phyloP scores from a whole-genome alignment of 2,329 filamentous ascomycete species.

The Westerdykella sp. region DNA sequence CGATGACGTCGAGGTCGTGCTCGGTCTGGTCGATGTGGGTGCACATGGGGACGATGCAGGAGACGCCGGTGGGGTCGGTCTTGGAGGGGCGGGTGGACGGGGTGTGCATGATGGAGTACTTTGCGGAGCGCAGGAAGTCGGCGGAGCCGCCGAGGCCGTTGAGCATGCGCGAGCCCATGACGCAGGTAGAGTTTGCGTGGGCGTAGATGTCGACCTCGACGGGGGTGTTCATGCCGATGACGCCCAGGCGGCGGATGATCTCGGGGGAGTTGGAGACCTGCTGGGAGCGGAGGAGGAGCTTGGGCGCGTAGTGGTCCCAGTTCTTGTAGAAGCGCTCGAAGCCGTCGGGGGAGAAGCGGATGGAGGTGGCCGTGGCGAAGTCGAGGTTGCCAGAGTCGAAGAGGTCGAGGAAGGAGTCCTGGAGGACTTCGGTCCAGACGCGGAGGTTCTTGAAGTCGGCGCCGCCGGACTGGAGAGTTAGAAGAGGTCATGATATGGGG shows the following conservation, averaged over 20 bases:
- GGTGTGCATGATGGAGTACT: constrained; percentile 92
- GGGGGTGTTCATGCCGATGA: constrained; percentile 93
- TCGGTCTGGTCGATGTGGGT: constrained; percentile 91
- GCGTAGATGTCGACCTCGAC: constrained; percentile 94
- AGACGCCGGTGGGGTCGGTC: constrained; percentile 73
- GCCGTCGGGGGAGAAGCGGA: constrained; percentile 84
- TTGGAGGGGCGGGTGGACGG: constrained; percentile 74
- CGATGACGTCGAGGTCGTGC: constrained; percentile 84
- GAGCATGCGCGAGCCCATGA: constrained; percentile 82
- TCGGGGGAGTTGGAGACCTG: constrained; percentile 84
- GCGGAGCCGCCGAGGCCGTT: constrained; percentile 78
- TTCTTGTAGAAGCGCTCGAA: constrained; percentile 87
- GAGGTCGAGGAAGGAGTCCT: constrained; percentile 88
- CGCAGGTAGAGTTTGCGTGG: constrained; percentile 84
- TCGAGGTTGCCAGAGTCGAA: constrained; percentile 84
- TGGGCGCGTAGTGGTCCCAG: constrained; percentile 73
- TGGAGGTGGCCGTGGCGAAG: constrained; percentile 83
- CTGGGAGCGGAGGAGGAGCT: constrained; percentile 81
- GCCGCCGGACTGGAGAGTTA: constrained; percentile 44
- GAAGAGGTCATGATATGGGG: background rate
- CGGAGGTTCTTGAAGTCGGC: constrained; percentile 82
- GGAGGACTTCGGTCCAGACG: constrained; percentile 90
- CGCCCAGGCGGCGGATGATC: constrained; percentile 78
- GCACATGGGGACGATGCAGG: constrained; percentile 89
- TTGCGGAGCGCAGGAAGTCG: constrained; percentile 71